These are phyloP conservation scores for Dillenia suffruticosa DNA, from an alignment of 164 flowering plant species.

Conservation along the genomic window DNA sequence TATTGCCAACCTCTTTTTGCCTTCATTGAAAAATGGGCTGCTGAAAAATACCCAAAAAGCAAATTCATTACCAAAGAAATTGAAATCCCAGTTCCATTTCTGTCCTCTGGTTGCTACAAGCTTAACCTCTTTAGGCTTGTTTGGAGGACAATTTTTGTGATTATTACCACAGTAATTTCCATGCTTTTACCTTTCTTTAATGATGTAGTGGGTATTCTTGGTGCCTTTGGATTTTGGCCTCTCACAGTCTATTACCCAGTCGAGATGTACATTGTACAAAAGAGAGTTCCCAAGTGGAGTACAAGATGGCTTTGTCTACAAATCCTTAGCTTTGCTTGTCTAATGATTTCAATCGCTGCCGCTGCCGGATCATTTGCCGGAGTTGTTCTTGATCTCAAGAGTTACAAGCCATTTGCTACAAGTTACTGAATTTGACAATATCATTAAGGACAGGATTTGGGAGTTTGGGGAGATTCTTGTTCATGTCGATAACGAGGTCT, in stretches of 20 bases:
- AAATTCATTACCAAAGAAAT: constrained; percentile 41
- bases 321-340: constrained; percentile 49
- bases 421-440: constrained; percentile 15
- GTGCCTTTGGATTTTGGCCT: constrained; percentile 77
- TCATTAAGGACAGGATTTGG: not conserved
- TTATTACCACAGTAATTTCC: constrained; percentile 49
- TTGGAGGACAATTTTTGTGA: constrained; percentile 56
- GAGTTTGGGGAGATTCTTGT: constrained; percentile 3
- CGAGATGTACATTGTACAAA: constrained; percentile 67
- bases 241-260: constrained; percentile 71
- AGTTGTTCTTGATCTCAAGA: constrained; percentile 40
- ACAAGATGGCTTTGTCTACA: constrained; percentile 58
- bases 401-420: constrained; percentile 40
- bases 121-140: constrained; percentile 56
- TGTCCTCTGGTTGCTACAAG: constrained; percentile 17
- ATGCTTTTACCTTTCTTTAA: constrained; percentile 83
- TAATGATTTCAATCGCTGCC: constrained; percentile 51
- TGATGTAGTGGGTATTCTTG: constrained; percentile 61
- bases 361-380: constrained; percentile 67
- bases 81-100: constrained; percentile 31
- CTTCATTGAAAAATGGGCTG: constrained; percentile 46
- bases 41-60: constrained; percentile 29
- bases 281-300: constrained; percentile 55
- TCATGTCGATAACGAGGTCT: constrained; percentile 7
- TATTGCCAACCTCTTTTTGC: constrained; percentile 62